Evolutionary conservation across 352 stramenopile genomes (phyloP).

Genomic region (Aphanomyces invadans): DNA sequence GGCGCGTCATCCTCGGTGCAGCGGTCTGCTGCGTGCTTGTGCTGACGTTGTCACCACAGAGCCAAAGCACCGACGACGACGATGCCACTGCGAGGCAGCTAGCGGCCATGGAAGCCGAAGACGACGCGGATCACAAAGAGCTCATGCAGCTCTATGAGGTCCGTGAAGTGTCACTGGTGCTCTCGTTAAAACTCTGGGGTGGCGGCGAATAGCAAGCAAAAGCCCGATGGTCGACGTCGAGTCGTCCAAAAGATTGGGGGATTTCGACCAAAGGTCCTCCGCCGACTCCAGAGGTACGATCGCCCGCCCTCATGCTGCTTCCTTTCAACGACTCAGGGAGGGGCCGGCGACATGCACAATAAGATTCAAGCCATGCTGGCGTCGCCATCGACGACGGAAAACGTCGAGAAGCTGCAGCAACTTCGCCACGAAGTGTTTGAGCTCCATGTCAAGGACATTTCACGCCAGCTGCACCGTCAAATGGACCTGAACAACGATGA

Average conservation of each 20-base stretch:
- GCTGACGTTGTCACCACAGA: not conserved
- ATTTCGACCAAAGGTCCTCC: not conserved
- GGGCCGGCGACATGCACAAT: too few species aligned
- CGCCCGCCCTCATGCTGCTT: too few species aligned
- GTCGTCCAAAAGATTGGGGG: not conserved
- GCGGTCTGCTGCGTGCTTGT: not conserved
- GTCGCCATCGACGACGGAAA: not conserved
- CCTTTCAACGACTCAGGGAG: too few species aligned
- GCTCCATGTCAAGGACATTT: slow-evolving; percentile 13
- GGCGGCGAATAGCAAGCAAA: slow-evolving; percentile 17
- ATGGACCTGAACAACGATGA: slow-evolving; percentile 13
- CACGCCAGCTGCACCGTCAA: not conserved
- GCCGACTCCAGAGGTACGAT: not conserved
- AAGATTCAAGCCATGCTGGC: slow-evolving; percentile 6
- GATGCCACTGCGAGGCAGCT: too few species aligned
- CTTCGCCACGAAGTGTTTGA: slow-evolving; percentile 19
- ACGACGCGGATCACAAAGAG: not conserved
- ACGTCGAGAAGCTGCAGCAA: slow-evolving; percentile 14
- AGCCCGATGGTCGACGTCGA: not conserved
- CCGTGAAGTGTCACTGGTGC: not conserved
- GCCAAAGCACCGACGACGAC: not conserved
- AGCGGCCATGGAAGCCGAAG: not conserved
- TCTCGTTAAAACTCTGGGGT: too few species aligned
- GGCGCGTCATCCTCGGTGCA: not conserved
- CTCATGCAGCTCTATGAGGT: not conserved